phyloP scores from a whole-genome alignment of 306 rosid species.

The Crataegus laevigata region DNA sequence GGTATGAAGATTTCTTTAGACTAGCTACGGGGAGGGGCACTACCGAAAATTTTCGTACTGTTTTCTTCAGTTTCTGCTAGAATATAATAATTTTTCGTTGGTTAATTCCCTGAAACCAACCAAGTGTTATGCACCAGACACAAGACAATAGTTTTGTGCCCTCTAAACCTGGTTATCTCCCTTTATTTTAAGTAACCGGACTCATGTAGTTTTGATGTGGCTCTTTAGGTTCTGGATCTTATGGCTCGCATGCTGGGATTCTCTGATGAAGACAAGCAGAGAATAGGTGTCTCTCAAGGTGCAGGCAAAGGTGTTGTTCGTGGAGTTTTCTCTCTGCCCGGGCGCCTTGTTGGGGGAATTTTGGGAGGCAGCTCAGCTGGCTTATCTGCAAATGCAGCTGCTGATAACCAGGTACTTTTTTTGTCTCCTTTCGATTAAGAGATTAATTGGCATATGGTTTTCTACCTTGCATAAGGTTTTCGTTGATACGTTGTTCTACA shows the following conservation, averaged over 20 bases:
- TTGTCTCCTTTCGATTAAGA: not conserved
- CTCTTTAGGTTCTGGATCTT: constrained; percentile 75
- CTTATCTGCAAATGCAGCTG: constrained; percentile 37
- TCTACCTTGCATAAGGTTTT: not conserved
- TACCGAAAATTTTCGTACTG: not conserved
- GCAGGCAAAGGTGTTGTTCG: constrained; percentile 92
- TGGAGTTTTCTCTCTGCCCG: constrained; percentile 88
- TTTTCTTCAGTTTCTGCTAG: not conserved
- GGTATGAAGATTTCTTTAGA: constrained; percentile 34
- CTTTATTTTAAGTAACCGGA: not conserved
- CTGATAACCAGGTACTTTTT: constrained; percentile 64
- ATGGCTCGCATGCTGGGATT: constrained; percentile 98
- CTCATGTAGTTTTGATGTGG: constrained; percentile 10
- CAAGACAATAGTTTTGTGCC: not conserved
- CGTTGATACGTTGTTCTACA: not conserved
- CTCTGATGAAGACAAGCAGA: constrained; percentile 82
- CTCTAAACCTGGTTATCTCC: not conserved
- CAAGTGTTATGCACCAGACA: not conserved
- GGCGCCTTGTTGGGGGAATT: constrained; percentile 93
- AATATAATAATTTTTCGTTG: not conserved
- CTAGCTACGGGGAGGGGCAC: constrained; percentile 6
- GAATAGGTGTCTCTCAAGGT: constrained; percentile 84
- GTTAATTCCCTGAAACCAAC: not conserved
- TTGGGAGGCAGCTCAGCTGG: constrained; percentile 66
- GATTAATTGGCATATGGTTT: not conserved